A percentile compares a stretch with the other conserved stretches of the same genome.
Conservation (phyloP, 2,329 filamentous ascomycete genomes). For the Penicillium sp. region DNA sequence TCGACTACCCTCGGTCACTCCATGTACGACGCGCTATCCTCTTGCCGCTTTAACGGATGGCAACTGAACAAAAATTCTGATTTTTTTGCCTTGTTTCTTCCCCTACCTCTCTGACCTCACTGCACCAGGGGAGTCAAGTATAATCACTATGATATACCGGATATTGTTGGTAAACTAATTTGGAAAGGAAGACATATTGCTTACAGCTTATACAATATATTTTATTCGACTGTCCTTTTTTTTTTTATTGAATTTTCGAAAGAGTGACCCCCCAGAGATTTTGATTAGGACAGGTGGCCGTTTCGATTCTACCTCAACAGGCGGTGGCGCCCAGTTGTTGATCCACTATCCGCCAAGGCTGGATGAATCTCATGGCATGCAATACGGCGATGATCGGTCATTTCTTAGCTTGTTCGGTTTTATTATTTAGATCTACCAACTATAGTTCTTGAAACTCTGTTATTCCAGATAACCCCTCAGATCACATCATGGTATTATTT, state of each 20-base stretch:
- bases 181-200: background rate
- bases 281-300: slow-evolving; percentile 22
- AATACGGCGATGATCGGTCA: slow-evolving; percentile 11
- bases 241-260: background rate
- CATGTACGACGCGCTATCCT: slow-evolving; percentile 29
- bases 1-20: slow-evolving; percentile 24
- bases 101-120: slow-evolving; percentile 12
- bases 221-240: background rate
- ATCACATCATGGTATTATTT: slow-evolving; percentile 9
- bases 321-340: slow-evolving; percentile 14
- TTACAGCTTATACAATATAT: background rate
- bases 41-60: slow-evolving; percentile 35
- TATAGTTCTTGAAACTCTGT: background rate
- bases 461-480: background rate
- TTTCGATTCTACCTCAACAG: slow-evolving; percentile 13
- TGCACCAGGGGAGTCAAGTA: background rate
- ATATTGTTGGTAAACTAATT: background rate
- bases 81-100: slow-evolving; percentile 18
- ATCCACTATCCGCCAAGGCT: slow-evolving; percentile 21
- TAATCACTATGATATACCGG: background rate
- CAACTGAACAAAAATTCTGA: slow-evolving; percentile 36
- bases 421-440: background rate
- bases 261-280: background rate
- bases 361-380: slow-evolving; percentile 22
- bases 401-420: background rate